Evolutionary conservation across 2,329 filamentous ascomycete species (phyloP).

Genomic region (Neonectria faginata): DNA sequence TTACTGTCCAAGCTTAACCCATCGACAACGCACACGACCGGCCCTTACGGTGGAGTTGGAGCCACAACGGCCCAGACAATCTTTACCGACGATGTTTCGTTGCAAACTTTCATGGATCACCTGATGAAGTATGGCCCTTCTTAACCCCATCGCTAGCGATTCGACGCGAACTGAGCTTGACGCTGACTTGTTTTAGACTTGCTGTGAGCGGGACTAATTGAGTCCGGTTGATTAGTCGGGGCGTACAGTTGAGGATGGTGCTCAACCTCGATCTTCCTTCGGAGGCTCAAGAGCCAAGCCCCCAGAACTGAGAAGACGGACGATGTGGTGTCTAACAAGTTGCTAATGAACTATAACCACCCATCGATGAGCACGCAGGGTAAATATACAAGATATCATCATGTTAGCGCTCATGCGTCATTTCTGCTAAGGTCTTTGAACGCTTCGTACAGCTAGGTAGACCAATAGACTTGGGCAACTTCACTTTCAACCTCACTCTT

Average conservation of each 20-base stretch:
- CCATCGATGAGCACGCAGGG: neutral
- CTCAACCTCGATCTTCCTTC: neutral
- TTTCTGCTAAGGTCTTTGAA: neutral
- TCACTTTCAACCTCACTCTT: neutral
- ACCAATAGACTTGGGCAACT: conserved; percentile 2
- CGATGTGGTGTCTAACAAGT: neutral
- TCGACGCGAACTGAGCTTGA: conserved; percentile 3
- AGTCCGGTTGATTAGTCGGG: neutral
- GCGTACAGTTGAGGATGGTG: neutral
- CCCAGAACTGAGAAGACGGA: neutral
- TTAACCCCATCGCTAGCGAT: conserved; percentile 3
- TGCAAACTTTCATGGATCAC: conserved; percentile 99
- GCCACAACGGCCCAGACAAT: conserved; percentile 94
- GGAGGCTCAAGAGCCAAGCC: neutral
- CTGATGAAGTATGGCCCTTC: conserved; percentile 86
- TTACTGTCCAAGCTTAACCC: conserved; percentile 96
- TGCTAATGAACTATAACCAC: neutral
- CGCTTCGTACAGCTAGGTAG: neutral
- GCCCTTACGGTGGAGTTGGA: conserved; percentile 88
- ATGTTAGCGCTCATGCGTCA: neutral
- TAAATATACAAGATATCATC: neutral
- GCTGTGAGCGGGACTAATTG: conserved; percentile 74
- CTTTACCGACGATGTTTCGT: conserved; percentile 97
- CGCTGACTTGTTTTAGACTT: conserved; percentile 55
- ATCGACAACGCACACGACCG: conserved; percentile 94